Evolutionary conservation across 2,329 filamentous ascomycete genomes (phyloP).

Genomic region (Hypoxylon rubiginosum): DNA sequence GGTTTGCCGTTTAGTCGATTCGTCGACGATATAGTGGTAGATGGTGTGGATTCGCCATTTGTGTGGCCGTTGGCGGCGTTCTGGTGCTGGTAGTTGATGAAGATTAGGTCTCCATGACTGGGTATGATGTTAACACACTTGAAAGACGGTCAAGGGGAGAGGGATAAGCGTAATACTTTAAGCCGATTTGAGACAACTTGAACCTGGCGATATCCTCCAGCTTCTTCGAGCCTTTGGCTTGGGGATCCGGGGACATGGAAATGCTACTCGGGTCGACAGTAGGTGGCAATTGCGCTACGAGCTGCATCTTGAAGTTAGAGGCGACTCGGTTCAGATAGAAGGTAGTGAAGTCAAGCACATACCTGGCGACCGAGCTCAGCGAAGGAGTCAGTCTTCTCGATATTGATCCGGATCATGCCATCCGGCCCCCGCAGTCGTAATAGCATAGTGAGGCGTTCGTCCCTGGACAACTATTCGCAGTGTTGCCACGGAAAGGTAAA

Average conservation of each 20-base stretch:
- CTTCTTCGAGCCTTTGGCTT: slow-evolving; percentile 68
- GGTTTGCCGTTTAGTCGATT: slow-evolving; percentile 84
- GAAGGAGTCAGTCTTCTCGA: slow-evolving; percentile 82
- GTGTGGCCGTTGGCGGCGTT: slow-evolving; percentile 55
- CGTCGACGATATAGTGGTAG: slow-evolving; percentile 57
- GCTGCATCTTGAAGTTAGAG: slow-evolving; percentile 55
- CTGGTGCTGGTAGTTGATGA: slow-evolving; percentile 81
- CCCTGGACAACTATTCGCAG: slow-evolving; percentile 13
- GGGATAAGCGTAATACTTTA: slow-evolving; percentile 62
- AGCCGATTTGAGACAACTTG: slow-evolving; percentile 69
- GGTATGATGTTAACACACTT: slow-evolving; percentile 45
- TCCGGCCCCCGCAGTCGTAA: slow-evolving; percentile 90
- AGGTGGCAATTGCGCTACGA: slow-evolving; percentile 70
- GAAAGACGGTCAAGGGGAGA: slow-evolving; percentile 9
- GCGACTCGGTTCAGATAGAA: not conserved
- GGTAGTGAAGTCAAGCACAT: slow-evolving; percentile 29
- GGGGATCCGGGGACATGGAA: slow-evolving; percentile 72
- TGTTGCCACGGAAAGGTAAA: slow-evolving; percentile 3
- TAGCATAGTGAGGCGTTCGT: slow-evolving; percentile 70
- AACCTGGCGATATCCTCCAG: slow-evolving; percentile 70
- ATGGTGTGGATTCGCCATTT: slow-evolving; percentile 52
- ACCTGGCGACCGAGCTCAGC: slow-evolving; percentile 69
- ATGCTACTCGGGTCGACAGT: slow-evolving; percentile 73
- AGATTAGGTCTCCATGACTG: slow-evolving; percentile 93
- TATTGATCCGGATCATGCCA: slow-evolving; percentile 88